Evolutionary conservation across 306 rosid genomes (phyloP), one percentile per base, ranked within the genome.

Genomic region (Fragaria ananassa): DNA sequence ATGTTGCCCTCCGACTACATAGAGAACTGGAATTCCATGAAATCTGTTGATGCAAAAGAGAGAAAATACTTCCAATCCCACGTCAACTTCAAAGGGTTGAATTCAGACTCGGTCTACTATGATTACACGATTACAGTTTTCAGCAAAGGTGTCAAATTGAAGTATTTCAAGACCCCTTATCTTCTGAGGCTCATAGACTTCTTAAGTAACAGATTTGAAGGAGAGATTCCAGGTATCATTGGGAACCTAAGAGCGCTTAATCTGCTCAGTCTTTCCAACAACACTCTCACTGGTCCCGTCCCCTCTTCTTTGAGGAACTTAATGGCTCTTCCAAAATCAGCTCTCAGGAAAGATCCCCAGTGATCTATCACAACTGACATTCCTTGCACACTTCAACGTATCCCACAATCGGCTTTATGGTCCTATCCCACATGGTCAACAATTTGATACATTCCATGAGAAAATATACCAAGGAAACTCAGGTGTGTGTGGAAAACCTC

Each of bases 261-360:
- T 23, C 25, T 23, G 25, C 25, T 23, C 25, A 23, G 0, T 0
- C 37, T 76, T 13, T 78, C 79, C 23, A 21, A 75, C 35, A 78
- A 83, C 56, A 41, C 23, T 10, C 19, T 79, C 35, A 57, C 62
- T 3, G 75, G 81, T 34, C 11, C 0, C 35, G 21, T 83, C 71
- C 86, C 83, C 2, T 1, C 25, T 0, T 79, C 79, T 72, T 10
- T 76, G 19, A 79, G 66, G 13, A 75, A 67, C 67, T 51, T 46
- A 6, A 53, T 71, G n/a, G 45, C 21, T 76, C 12, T 4, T 68
- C 10, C 0, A 10, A 1, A 81, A 81, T 31, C n/a, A 51, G 25
- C 68, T 81, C 50, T 62, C 74, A 8, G 54, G 80, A 68, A 29
- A 2, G 67, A 62, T 81, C 58, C 73, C 80, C 10, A 0, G 4